Conservation (phyloP, 805 yeast genomes). For the Cyberlindnera nakhonratchasimensis region DNA sequence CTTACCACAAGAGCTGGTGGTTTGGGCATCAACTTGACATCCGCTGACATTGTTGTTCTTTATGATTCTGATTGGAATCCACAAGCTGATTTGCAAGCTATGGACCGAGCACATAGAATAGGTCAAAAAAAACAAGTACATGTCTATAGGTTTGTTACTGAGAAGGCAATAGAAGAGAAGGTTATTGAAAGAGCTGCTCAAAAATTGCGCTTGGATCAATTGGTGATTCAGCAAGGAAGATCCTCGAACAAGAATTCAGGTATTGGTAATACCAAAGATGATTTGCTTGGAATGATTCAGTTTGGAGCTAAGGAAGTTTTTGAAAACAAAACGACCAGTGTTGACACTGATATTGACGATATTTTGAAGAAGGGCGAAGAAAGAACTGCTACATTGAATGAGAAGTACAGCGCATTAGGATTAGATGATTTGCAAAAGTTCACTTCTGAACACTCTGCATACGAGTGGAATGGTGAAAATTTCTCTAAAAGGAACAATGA, state of each 20-base stretch:
- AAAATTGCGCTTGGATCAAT: conserved; percentile 84
- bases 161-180: conserved; percentile 93
- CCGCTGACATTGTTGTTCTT: conserved; percentile 85
- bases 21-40: conserved; percentile 85
- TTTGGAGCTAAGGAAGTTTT: conserved; percentile 92
- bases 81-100: conserved; percentile 95
- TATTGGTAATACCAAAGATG: conserved; percentile 71
- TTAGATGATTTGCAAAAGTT: conserved; percentile 91
- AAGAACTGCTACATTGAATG: conserved; percentile 74
- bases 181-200: conserved; percentile 96
- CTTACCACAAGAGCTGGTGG: conserved; percentile 97
- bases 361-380: conserved; percentile 78
- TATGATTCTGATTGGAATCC: conserved; percentile 98
- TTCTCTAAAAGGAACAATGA: conserved; percentile 42
- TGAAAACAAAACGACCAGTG: conserved; percentile 40
- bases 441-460: conserved; percentile 82
- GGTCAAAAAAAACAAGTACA: conserved; percentile 96
- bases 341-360: conserved; percentile 71
- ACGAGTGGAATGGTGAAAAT: conserved; percentile 94
- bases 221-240: conserved; percentile 93
- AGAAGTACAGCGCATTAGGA: conserved; percentile 81
- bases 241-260: conserved; percentile 44
- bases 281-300: conserved; percentile 90
- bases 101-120: conserved; percentile 97
- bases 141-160: conserved; percentile 91